Percentiles rank a stretch among this genome's conserved stretches.
phyloP scores from a whole-genome alignment of 306 rosid species.

The Trifolium subterraneum region DNA sequence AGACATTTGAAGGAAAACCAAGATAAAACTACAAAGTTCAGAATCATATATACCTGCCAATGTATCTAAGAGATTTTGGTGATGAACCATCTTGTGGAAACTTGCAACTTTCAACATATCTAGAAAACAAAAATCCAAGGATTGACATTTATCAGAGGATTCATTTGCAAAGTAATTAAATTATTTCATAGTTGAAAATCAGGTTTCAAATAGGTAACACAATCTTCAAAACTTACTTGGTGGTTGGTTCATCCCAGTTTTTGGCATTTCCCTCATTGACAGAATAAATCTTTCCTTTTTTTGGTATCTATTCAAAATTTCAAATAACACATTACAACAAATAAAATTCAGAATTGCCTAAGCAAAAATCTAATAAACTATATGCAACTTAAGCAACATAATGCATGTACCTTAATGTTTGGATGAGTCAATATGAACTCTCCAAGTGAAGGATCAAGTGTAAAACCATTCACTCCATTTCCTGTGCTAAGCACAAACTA shows the following conservation, averaged over 20 bases:
- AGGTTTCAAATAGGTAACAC: slow-evolving; percentile 18
- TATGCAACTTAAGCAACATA: slow-evolving; percentile 26
- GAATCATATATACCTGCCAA: slow-evolving; percentile 72
- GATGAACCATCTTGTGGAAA: slow-evolving; percentile 81
- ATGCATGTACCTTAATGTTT: slow-evolving; percentile 70
- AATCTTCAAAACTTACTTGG: slow-evolving; percentile 56
- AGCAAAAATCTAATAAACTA: neutral
- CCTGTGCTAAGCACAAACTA: slow-evolving; percentile 91
- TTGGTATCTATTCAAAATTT: slow-evolving; percentile 77
- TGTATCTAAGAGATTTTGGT: slow-evolving; percentile 87
- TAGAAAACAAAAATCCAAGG: slow-evolving; percentile 36
- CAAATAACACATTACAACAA: slow-evolving; percentile 37
- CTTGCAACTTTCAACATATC: slow-evolving; percentile 90
- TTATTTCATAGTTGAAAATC: neutral
- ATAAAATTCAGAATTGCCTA: neutral
- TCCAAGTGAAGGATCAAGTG: slow-evolving; percentile 95
- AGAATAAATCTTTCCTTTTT: slow-evolving; percentile 83
- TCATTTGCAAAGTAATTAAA: slow-evolving; percentile 3
- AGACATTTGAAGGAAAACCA: slow-evolving; percentile 23
- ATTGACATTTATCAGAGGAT: neutral
- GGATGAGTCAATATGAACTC: slow-evolving; percentile 98
- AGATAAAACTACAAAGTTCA: neutral
- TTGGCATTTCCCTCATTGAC: slow-evolving; percentile 96
- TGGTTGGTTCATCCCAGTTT: slow-evolving; percentile 85
- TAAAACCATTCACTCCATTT: slow-evolving; percentile 84